Evolutionary conservation across 768 basidiomycete species (phyloP), one percentile per base, ranked within the genome.

Genomic region (Pleurotus pulmonarius): DNA sequence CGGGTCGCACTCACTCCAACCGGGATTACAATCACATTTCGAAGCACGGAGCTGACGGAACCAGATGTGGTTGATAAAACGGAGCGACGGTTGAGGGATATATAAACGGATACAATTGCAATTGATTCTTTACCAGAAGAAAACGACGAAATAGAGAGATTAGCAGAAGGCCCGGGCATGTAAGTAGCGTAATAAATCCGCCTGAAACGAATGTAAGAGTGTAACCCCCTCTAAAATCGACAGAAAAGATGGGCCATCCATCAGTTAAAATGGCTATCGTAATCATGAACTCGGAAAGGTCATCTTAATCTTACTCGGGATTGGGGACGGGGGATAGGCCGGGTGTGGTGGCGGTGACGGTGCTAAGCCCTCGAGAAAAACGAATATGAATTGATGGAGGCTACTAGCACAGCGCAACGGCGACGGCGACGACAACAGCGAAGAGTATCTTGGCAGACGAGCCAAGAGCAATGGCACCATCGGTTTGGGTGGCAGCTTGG

Each of bases 341-440:
- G 39, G 51, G 29, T 49, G 22, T 12, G n/a, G 39, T 37, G 40
- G 38, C 29, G 44, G 26, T n/a, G 18, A 13, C 18, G 25, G 43
- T 11, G 20, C 15, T 45, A 39, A 25, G 15, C 11, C 11, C 41
- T 44, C 46, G 37, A 46, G 18, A 46, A n/a, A 40, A 46, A 46
- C 4, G 24, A 55, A 46, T 29, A 29, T 22, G 7, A 25, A 15
- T 55, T 29, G 44, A 16, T 48, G 47, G 18, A 24, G 47, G 47
- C n/a, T 18, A 45, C 44, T 55, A 55, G 54, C 45, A 55, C 43
- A 55, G 54, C 12, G 40, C 43, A 20, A 56, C 56, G 16, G 51
- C 29, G 25, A 47, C 59, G 13, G 55, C 55, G 12, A 43, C 59
- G 26, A 55, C 25, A 26, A 56, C 41, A 22, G 38, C 45, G 6